phyloP scores from a whole-genome alignment of 805 yeast genomes.

The Pichia deserticola region DNA sequence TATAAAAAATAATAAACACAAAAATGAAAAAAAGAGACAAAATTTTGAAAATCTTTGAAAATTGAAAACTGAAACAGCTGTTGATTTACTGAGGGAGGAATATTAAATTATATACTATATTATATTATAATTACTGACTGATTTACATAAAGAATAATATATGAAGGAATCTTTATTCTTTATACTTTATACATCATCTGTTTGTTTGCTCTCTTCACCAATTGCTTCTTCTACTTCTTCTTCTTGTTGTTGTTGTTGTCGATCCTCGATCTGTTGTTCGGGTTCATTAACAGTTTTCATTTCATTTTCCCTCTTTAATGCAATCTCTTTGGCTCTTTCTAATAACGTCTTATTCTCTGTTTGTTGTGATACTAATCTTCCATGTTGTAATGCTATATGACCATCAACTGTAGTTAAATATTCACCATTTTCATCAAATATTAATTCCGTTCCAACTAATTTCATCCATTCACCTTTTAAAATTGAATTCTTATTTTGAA shows the following conservation, averaged over 20 bases:
- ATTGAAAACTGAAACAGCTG: too few species aligned
- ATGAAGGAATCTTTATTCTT: too few species aligned
- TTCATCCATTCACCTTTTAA: constrained; percentile 73
- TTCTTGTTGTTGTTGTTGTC: not conserved
- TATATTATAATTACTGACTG: too few species aligned
- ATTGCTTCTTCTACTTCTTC: not conserved
- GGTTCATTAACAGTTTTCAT: not conserved
- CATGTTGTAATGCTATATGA: constrained; percentile 25
- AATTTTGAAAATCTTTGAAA: too few species aligned
- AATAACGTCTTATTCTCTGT: constrained; percentile 19
- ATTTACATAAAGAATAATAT: too few species aligned
- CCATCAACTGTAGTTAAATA: constrained; percentile 25
- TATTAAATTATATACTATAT: too few species aligned
- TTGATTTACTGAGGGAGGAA: too few species aligned
- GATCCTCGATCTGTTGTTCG: not conserved
- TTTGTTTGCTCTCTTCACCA: too few species aligned
- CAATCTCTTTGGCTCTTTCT: constrained; percentile 19
- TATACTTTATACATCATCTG: too few species aligned
- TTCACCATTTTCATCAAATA: constrained; percentile 31
- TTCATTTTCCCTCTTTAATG: constrained; percentile 1
- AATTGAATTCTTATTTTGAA: constrained; percentile 49
- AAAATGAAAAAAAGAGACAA: too few species aligned
- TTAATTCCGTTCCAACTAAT: constrained; percentile 65
- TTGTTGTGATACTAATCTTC: constrained; percentile 21
- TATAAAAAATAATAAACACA: too few species aligned